Base-by-base conservation (phyloP, 2,329 filamentous ascomycete species). In the Talaromyces sp. region DNA sequence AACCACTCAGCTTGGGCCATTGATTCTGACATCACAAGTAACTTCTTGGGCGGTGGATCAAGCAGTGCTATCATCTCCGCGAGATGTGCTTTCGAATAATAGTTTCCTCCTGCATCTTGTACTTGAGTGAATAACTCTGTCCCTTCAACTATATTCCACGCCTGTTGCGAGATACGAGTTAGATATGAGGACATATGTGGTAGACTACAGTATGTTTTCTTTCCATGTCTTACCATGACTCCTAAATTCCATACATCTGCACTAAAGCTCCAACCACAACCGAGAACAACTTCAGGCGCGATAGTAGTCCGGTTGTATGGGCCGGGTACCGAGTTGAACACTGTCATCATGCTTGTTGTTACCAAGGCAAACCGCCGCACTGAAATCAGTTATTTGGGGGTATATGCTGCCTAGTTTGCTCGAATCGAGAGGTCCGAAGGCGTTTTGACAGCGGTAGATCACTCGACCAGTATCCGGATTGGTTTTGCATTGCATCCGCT, bases 1-100 rank as follows among this genome's bases (percentile, higher is more conserved):
- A 73, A 72, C 22, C 78, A 79, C 1, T 82, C 67, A 63, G 81
- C 69, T 22, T 73, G 74, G 56, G 80, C 77, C 72, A 82, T 82
- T 63, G 81, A 72, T 8, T 47, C 27, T 43, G 43, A 64, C 56
- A 62, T 61, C 22, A 19, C 58, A 17, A 68, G 60, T 34, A 67
- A 64, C 7, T 63, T 40, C 11, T 36, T 53, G 1, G 64, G 67
- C 11, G 67, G 69, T 49, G 67, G 58, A 22, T 67, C 68, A 27
- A 70, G 61, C n/a, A 70, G 49, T 27, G 61, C 67, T 60, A 67
- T 49, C 64, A 71, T 70, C 38, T 69, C 68, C 5, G 67, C 68
- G 17, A 69, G 65, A 61, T 67, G 67, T 22, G 31, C 64, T 25
- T 70, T 66, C 11, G 68, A 66, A 45, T 68, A 47, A 10, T 61